Conservation (phyloP, 345 rosid genomes). For the Isatis tinctoria region DNA sequence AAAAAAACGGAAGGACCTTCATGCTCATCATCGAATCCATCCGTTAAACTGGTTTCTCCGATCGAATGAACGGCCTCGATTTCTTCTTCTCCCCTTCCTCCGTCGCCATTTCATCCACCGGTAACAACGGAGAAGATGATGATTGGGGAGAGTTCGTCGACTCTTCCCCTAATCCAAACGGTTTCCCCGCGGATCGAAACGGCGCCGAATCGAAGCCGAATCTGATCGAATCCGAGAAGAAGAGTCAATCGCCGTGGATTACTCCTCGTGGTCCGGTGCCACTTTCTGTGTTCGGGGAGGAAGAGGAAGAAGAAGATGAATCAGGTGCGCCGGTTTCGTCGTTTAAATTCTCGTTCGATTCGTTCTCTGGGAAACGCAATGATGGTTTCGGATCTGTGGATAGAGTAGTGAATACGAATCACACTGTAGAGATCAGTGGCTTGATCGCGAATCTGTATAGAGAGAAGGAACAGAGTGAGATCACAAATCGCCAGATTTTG, state of each 20-base stretch:
- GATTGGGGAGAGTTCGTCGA: constrained; percentile 82
- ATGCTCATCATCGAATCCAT: constrained; percentile 29
- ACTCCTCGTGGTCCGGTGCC: constrained; percentile 69
- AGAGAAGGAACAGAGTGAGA: constrained; percentile 26
- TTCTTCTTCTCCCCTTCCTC: constrained; percentile 26
- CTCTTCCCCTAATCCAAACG: constrained; percentile 21
- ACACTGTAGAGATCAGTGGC: constrained; percentile 26
- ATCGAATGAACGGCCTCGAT: constrained; percentile 38
- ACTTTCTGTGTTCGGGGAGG: constrained; percentile 79
- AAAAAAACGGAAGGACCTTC: constrained; percentile 38
- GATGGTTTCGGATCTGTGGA: constrained; percentile 27
- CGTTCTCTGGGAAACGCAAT: constrained; percentile 25
- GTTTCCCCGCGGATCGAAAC: constrained; percentile 20
- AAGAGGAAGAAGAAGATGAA: constrained; percentile 29
- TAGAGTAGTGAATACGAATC: constrained; percentile 20
- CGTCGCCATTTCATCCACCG: not conserved
- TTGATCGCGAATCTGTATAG: constrained; percentile 46
- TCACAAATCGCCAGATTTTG: not conserved
- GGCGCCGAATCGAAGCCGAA: constrained; percentile 26
- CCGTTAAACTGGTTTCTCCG: constrained; percentile 10
- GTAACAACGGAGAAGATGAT: constrained; percentile 39
- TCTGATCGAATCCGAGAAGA: constrained; percentile 30
- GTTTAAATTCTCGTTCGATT: constrained; percentile 25
- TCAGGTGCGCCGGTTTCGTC: constrained; percentile 34
- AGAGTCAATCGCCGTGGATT: constrained; percentile 29